These are phyloP conservation scores for Tuctoria greenei DNA, from an alignment of 176 grass and related monocot genomes.

Conservation along the genomic window DNA sequence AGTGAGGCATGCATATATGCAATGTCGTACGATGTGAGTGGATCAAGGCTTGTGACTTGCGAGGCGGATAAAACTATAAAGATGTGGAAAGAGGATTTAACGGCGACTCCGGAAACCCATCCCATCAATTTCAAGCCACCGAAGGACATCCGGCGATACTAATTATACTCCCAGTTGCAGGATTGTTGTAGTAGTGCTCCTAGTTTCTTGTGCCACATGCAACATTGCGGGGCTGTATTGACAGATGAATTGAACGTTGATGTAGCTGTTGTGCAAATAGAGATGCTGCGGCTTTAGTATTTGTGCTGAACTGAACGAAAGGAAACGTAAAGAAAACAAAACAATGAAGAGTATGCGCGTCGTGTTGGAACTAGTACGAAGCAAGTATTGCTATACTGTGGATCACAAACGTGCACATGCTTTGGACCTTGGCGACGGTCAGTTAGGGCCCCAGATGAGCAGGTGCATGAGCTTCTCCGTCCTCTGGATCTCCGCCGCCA, in stretches of 20 bases:
- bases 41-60: conserved; percentile 78
- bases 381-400: too few relatives aligned
- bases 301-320: too few relatives aligned
- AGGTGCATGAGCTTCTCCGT: conserved; percentile 68
- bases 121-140: conserved; percentile 96
- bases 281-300: too few relatives aligned
- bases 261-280: too few relatives aligned
- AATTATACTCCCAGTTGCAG: background rate
- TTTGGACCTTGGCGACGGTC: background rate
- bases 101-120: conserved; percentile 79
- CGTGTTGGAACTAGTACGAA: too few relatives aligned
- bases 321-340: too few relatives aligned
- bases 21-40: conserved; percentile 74
- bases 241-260: too few relatives aligned
- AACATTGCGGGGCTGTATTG: too few relatives aligned
- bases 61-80: conserved; percentile 98
- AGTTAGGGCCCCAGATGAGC: conserved; percentile 71
- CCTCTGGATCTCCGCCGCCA: conserved; percentile 11
- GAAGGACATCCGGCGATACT: conserved; percentile 81
- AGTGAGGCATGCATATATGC: conserved; percentile 95
- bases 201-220: background rate
- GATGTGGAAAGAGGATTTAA: conserved; percentile 95
- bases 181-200: background rate
- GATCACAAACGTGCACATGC: too few relatives aligned
- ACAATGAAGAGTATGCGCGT: too few relatives aligned